Evolutionary conservation across 2,329 filamentous ascomycete genomes (phyloP).

Genomic region (Diaporthe vexans): DNA sequence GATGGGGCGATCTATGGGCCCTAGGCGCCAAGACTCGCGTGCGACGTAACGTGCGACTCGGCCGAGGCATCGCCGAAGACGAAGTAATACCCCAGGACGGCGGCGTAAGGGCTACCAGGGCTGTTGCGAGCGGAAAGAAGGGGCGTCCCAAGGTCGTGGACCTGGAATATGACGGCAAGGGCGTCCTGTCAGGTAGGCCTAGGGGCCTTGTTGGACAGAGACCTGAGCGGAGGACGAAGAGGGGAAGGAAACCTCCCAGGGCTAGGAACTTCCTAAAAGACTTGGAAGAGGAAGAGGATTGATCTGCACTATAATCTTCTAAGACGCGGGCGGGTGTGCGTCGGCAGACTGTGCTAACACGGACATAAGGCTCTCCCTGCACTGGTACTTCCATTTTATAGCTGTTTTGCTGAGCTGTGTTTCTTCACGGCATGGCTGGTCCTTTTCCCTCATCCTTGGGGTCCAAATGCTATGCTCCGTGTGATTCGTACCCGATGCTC

Average conservation of each 20-base stretch:
- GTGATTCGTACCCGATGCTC: neutral
- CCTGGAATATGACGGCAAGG: constrained; percentile 51
- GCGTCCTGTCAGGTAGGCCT: constrained; percentile 57
- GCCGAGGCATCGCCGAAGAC: constrained; percentile 55
- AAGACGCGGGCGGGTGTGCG: no score
- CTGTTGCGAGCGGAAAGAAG: constrained; percentile 52
- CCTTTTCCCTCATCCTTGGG: no score
- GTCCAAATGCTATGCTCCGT: neutral
- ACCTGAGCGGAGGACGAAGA: constrained; percentile 58
- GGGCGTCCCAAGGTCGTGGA: constrained; percentile 54
- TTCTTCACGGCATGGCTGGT: neutral
- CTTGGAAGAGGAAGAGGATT: constrained; percentile 48
- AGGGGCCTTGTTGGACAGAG: constrained; percentile 48
- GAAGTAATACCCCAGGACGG: constrained; percentile 56
- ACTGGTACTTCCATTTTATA: neutral
- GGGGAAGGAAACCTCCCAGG: constrained; percentile 53
- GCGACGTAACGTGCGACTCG: constrained; percentile 71
- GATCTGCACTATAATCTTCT: neutral
- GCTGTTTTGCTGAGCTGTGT: no score
- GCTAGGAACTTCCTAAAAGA: constrained; percentile 58
- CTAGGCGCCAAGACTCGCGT: constrained; percentile 91
- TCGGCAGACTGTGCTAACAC: neutral
- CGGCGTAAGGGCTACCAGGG: constrained; percentile 57
- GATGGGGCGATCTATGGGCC: constrained; percentile 96
- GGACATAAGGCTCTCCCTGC: neutral